These are phyloP conservation scores for Rhododendron williamsianum DNA, from an alignment of 148 eudicot genomes.

Conservation along the genomic window DNA sequence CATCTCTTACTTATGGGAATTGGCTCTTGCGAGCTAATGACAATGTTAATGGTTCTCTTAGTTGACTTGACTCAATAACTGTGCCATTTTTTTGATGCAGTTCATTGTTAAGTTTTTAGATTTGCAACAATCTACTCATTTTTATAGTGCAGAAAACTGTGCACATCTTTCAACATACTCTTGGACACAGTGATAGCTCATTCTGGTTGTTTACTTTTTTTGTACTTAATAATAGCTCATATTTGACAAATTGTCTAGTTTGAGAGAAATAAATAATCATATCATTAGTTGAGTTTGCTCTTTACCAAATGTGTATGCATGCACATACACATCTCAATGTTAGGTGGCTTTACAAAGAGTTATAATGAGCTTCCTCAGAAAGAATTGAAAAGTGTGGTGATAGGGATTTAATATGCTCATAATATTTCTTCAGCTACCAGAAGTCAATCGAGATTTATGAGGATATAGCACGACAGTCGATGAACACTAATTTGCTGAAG, in stretches of 20 bases:
- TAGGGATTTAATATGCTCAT: constrained; percentile 4
- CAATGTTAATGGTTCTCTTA: background rate
- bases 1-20: background rate
- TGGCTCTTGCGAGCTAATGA: background rate
- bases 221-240: background rate
- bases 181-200: background rate
- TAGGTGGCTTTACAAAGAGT: background rate
- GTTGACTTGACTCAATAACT: background rate
- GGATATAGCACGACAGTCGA: constrained; percentile 56
- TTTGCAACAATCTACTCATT: background rate
- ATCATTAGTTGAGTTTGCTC: background rate
- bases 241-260: background rate
- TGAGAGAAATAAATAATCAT: background rate
- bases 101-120: background rate
- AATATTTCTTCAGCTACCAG: constrained; percentile 40
- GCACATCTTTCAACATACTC: background rate
- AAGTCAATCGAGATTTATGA: constrained; percentile 65
- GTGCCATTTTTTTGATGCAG: background rate
- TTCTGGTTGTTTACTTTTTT: background rate
- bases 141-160: background rate
- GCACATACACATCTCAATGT: background rate
- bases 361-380: background rate
- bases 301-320: background rate
- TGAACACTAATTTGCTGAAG: constrained; percentile 54
- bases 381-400: background rate